Conservation (phyloP, 164 flowering plant species). For the Magnolia sinica region DNA sequence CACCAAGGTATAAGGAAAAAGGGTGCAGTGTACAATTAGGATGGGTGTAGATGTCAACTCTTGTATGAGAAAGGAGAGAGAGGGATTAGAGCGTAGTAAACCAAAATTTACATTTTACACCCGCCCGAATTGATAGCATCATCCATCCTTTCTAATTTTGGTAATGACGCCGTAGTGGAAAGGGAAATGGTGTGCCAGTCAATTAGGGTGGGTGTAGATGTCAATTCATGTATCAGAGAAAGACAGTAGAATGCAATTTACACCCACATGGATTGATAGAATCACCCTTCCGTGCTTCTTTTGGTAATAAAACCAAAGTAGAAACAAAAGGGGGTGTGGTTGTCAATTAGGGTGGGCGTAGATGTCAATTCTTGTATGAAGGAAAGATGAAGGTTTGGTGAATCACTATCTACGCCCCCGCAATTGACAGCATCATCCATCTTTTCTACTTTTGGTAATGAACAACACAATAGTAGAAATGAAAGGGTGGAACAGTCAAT, state of each 20-base stretch:
- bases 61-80: not conserved
- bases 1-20: not conserved
- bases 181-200: not conserved
- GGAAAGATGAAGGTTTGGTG: not conserved
- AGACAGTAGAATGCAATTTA: not conserved
- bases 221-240: not conserved
- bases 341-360: not conserved
- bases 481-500: not conserved
- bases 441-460: not conserved
- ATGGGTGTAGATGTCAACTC: not conserved
- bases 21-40: not conserved
- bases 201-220: not conserved
- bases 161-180: not conserved
- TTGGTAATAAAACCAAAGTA: not conserved
- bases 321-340: not conserved
- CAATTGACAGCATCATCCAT: not conserved
- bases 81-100: not conserved
- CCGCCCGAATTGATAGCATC: not conserved
- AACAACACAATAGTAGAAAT: not conserved
- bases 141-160: not conserved
- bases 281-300: not conserved
- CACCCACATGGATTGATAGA: not conserved
- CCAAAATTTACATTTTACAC: not conserved
- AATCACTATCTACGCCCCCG: not conserved
- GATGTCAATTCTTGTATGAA: not conserved